Percentiles rank a stretch among this genome's conserved stretches.
Evolutionary conservation across 805 yeast species (phyloP).

Genomic region (Clavispora phyllophila): DNA sequence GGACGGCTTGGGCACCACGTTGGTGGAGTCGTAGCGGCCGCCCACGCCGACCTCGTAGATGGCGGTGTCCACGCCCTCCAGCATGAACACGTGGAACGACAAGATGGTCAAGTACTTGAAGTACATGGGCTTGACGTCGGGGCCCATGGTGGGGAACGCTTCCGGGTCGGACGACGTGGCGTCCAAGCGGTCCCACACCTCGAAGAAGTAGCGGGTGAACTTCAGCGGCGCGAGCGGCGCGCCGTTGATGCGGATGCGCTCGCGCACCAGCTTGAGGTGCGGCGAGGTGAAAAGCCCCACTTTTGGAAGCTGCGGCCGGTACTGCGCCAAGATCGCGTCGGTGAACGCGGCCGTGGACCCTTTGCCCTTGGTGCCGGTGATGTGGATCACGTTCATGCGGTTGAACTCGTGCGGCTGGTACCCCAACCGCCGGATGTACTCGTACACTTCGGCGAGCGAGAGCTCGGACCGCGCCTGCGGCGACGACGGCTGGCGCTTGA

Average conservation of each 20-base stretch:
- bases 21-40: slow-evolving; percentile 96
- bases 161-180: slow-evolving; percentile 48
- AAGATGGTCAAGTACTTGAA: slow-evolving; percentile 85
- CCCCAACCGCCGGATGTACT: slow-evolving; percentile 36
- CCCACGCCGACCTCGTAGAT: slow-evolving; percentile 98
- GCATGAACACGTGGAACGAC: slow-evolving; percentile 84
- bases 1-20: slow-evolving; percentile 71
- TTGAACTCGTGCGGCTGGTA: slow-evolving; percentile 59
- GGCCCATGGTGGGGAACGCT: slow-evolving; percentile 59
- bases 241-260: slow-evolving; percentile 85
- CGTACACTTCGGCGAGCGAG: slow-evolving; percentile 76
- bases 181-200: slow-evolving; percentile 83
- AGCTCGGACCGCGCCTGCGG: slow-evolving; percentile 50
- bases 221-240: slow-evolving; percentile 70
- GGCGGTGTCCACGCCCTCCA: slow-evolving; percentile 89
- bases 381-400: slow-evolving; percentile 74
- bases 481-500: slow-evolving; percentile 59
- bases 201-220: slow-evolving; percentile 87
- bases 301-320: slow-evolving; percentile 45
- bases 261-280: slow-evolving; percentile 88
- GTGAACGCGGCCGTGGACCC: slow-evolving; percentile 97
- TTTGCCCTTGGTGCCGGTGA: slow-evolving; percentile 97
- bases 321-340: slow-evolving; percentile 71
- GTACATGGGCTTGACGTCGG: slow-evolving; percentile 85
- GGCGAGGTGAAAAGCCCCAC: slow-evolving; percentile 96